These are phyloP conservation scores for Fusarium buharicum DNA, from an alignment of 2,329 filamentous ascomycete genomes.

Conservation along the genomic window DNA sequence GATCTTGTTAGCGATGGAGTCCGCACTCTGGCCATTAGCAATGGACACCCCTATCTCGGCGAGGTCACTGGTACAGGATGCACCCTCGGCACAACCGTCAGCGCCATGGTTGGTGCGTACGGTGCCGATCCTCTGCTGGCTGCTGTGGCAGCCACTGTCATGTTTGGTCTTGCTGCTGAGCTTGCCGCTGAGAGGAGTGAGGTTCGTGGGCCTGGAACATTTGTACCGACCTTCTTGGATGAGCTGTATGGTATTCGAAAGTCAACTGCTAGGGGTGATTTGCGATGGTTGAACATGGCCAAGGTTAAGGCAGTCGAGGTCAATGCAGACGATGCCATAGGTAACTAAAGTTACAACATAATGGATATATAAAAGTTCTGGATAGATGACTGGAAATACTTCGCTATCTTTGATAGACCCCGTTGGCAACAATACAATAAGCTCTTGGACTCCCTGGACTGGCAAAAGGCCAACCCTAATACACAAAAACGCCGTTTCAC, in stretches of 20 bases:
- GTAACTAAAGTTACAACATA: constrained; percentile 1
- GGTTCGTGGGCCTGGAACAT: constrained; percentile 84
- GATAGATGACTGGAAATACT: constrained; percentile 5
- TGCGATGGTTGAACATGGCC: constrained; percentile 63
- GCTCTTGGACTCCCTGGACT: neutral
- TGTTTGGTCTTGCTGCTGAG: constrained; percentile 82
- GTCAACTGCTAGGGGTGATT: constrained; percentile 59
- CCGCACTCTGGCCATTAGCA: constrained; percentile 73
- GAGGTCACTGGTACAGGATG: constrained; percentile 85
- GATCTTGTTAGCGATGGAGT: constrained; percentile 83
- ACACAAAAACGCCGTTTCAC: neutral
- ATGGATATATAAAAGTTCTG: neutral
- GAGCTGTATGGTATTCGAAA: constrained; percentile 65
- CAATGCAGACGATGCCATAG: constrained; percentile 22
- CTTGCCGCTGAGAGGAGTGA: constrained; percentile 69
- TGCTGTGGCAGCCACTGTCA: constrained; percentile 75
- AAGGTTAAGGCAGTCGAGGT: constrained; percentile 57
- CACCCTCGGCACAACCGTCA: constrained; percentile 83
- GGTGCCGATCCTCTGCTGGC: constrained; percentile 74
- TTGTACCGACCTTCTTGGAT: constrained; percentile 87
- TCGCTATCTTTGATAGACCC: constrained; percentile 14
- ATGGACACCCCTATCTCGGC: constrained; percentile 79
- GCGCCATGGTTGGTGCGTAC: constrained; percentile 75
- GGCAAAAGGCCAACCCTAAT: neutral
- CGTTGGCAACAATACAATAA: constrained; percentile 1